Percentiles rank a stretch among this genome's conserved stretches.
Conservation (phyloP, 331 rosid genomes). For the Malus hybrid region DNA sequence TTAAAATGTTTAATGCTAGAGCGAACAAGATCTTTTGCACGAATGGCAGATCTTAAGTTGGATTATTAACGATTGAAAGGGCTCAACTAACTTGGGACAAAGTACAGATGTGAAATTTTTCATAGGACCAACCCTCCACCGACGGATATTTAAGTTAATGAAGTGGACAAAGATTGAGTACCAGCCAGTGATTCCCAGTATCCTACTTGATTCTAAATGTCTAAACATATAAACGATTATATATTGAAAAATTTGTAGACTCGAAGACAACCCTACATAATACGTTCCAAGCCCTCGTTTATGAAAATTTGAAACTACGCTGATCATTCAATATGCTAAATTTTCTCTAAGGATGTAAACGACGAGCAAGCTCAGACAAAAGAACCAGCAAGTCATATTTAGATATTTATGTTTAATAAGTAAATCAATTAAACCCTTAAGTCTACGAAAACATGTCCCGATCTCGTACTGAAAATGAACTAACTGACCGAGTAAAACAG, state of each 20-base stretch:
- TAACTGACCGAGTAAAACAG: not conserved
- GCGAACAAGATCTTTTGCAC: not conserved
- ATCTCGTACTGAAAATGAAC: not conserved
- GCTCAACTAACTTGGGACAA: not conserved
- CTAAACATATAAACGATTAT: not conserved
- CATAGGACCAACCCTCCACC: not conserved
- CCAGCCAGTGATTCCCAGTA: not conserved
- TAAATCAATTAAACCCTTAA: not conserved
- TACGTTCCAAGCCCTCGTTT: not conserved
- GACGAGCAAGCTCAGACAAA: not conserved
- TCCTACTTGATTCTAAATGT: not conserved
- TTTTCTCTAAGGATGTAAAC: not conserved
- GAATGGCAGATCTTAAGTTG: not conserved
- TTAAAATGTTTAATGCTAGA: not conserved
- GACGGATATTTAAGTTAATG: not conserved
- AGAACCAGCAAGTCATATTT: not conserved
- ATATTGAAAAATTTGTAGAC: too few species aligned
- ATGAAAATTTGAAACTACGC: not conserved
- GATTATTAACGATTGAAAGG: not conserved
- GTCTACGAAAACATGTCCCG: not conserved
- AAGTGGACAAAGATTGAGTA: not conserved
- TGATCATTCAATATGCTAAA: not conserved
- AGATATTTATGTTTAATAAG: not conserved
- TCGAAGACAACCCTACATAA: not conserved
- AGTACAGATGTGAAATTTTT: not conserved